Evolutionary conservation across 1,139 yeast genomes (phyloP).

Genomic region (Pichia sp.): DNA sequence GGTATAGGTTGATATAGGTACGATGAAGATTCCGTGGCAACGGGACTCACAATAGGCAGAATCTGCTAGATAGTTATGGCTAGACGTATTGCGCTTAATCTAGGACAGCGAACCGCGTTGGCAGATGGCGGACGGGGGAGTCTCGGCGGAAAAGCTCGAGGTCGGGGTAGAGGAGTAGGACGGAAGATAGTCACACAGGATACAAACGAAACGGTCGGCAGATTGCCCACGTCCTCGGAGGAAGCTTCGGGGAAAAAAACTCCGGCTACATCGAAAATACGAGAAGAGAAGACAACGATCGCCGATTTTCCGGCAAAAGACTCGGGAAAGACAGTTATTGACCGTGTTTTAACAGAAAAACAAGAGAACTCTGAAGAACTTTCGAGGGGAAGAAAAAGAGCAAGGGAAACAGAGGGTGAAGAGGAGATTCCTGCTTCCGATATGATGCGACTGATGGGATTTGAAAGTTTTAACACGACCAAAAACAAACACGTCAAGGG

Average conservation of each 20-base stretch:
- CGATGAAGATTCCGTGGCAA: not conserved
- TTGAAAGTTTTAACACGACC: constrained; percentile 54
- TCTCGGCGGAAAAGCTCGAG: constrained; percentile 2
- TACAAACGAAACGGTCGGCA: not conserved
- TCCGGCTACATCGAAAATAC: not conserved
- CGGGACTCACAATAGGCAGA: too few species aligned
- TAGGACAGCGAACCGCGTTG: constrained; percentile 1
- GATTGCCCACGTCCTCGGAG: not conserved
- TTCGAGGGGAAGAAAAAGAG: not conserved
- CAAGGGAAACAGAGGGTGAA: not conserved
- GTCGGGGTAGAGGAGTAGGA: not conserved
- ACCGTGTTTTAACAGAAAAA: too few species aligned
- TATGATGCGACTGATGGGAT: constrained; percentile 56
- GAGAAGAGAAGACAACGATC: not conserved
- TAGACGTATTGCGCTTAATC: constrained; percentile 18
- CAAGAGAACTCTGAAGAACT: not conserved
- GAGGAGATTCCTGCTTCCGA: constrained; percentile 16
- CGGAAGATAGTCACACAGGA: not conserved
- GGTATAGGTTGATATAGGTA: too few species aligned
- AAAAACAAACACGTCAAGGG: constrained; percentile 58
- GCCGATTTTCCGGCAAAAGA: too few species aligned
- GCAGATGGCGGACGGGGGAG: not conserved
- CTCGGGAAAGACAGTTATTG: too few species aligned
- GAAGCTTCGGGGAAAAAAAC: not conserved
- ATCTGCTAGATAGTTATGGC: constrained; percentile 15